Evolutionary conservation across 1,284 basidiomycete species (phyloP), one percentile per base, ranked within the genome.

Genomic region (Entoloma clypeatum): DNA sequence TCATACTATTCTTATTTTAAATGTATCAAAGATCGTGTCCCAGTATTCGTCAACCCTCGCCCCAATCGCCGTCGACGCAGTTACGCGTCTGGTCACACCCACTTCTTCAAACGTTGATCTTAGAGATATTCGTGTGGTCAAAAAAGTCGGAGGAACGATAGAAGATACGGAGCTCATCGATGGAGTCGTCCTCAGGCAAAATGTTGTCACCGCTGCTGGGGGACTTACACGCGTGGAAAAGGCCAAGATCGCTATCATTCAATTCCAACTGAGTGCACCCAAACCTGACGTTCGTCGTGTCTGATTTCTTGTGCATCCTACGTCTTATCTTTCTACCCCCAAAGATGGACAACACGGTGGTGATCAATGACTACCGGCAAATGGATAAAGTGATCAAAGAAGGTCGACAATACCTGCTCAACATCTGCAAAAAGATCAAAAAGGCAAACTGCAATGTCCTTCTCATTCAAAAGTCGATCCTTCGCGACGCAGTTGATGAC

Each of bases 341-440:
- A 13, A 51, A 96, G 92, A 99, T 99, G 96, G 96, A 99, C 70
- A 99, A 99, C 72, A 97, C 96, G 25, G 94, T 99, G 34, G 88
- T 99, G 31, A 97, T 99, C 55, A 99, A 97, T 58, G 95, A 99
- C 68, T 99, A 99, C 72, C 85, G 96, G 26, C 96, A 99, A 68
- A 99, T 99, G 95, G 96, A 99, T 77, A 98, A 97, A 67, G 95
- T 99, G 50, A 86, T 99, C 64, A 99, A 99, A 67, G 96, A 99
- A 68, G 95, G 95, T 53, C 87, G 95, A 34, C 92, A 96, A 68
- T 99, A 99, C 65, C 79, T 99, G 49, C 81, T 99, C 58, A 98
- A 96, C 67, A 81, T 99, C 50, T 96, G 92, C 82, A 99, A 99
- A 69, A 94, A 92, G 69, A 99, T 99, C 72, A 99, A 98, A 68